A percentile compares a stretch with the other conserved stretches of the same genome.
Conservation (phyloP, 2,329 filamentous ascomycete genomes). For the Diplodia seriata region DNA sequence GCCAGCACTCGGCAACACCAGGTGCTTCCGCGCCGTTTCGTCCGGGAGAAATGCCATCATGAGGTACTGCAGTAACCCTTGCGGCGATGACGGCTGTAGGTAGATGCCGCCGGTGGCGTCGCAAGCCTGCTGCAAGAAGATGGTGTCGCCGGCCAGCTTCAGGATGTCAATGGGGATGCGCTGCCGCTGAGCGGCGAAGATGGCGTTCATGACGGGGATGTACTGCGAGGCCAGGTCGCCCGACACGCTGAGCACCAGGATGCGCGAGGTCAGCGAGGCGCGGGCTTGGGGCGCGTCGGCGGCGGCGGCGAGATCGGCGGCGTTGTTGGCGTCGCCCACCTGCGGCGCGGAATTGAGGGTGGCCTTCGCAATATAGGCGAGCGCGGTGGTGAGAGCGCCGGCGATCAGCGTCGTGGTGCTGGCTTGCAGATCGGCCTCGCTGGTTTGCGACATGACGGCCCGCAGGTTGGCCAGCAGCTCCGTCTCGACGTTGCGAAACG, state of each 20-base stretch:
- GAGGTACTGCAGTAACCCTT: conserved; percentile 84
- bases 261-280: conserved; percentile 73
- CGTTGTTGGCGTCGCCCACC: conserved; percentile 51
- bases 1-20: conserved; percentile 81
- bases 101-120: conserved; percentile 76
- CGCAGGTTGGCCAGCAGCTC: conserved; percentile 77
- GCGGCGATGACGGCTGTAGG: conserved; percentile 59
- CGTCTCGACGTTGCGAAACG: conserved; percentile 85
- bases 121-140: conserved; percentile 91
- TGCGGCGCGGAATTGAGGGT: conserved; percentile 58
- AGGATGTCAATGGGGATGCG: conserved; percentile 92
- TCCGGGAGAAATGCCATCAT: conserved; percentile 94
- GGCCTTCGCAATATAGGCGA: conserved; percentile 88
- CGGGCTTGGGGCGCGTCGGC: conserved; percentile 44
- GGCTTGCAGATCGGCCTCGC: conserved; percentile 64
- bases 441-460: conserved; percentile 74
- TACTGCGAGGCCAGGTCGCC: conserved; percentile 88
- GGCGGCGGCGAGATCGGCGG: conserved; percentile 51
- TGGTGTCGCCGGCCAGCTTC: conserved; percentile 82
- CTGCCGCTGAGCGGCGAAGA: conserved; percentile 90
- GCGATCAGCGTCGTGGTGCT: conserved; percentile 85
- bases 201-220: conserved; percentile 97
- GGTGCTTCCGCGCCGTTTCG: conserved; percentile 64
- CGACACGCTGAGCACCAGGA: conserved; percentile 88
- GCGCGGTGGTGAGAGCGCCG: conserved; percentile 86